Conservation (phyloP, 306 rosid species). For the Malus domestica region ASM211411v1 NC_041793.1:20342501-20343000, state of each 20-base stretch:
- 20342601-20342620: constrained; percentile 30
- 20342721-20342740: constrained; percentile 13
- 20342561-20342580: neutral
- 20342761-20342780: neutral
- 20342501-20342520: neutral
- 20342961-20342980: constrained; percentile 12
- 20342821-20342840: neutral
- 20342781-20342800: neutral
- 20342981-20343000: constrained; percentile 54
- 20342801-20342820: neutral
- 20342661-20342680: constrained; percentile 44
- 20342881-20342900: neutral
- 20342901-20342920: neutral
- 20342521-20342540: neutral
- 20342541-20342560: neutral
- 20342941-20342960: constrained; percentile 14
- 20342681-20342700: constrained; percentile 50
- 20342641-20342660: constrained; percentile 45
- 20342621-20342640: constrained; percentile 47
- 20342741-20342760: neutral
- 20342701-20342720: constrained; percentile 51
- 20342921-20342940: constrained; percentile 17
- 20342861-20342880: neutral
- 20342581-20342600: neutral
- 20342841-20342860: neutral